These are phyloP conservation scores for Boletus patriciae DNA, from an alignment of 768 basidiomycete genomes.

Conservation along the genomic window DNA sequence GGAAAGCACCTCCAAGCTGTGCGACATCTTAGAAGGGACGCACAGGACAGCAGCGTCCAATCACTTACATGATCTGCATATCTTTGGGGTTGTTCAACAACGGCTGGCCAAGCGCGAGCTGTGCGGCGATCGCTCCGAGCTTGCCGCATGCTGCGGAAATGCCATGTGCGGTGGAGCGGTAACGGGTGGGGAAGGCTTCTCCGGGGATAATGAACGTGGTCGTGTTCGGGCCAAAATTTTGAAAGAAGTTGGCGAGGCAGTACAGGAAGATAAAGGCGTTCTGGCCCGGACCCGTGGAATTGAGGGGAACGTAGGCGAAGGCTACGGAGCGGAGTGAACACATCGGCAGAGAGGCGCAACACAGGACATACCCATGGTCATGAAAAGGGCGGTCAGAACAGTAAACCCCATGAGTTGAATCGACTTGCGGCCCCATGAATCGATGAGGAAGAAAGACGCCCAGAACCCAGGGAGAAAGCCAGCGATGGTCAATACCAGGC, in stretches of 20 bases:
- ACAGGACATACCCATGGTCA: conserved; percentile 58
- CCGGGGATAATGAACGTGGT: conserved; percentile 76
- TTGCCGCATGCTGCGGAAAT: conserved; percentile 74
- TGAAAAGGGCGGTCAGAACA: conserved; percentile 62
- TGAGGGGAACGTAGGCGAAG: conserved; percentile 63
- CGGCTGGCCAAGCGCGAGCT: conserved; percentile 68
- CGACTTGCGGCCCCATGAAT: conserved; percentile 69
- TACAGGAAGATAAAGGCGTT: conserved; percentile 44
- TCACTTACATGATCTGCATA: conserved; percentile 64
- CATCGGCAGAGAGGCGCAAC: background rate
- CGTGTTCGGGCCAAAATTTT: conserved; percentile 39
- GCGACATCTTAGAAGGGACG: background rate
- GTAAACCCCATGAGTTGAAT: conserved; percentile 77
- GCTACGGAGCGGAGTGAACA: conserved; percentile 36
- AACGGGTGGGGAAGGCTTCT: conserved; percentile 77
- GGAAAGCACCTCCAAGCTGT: conserved; percentile 72
- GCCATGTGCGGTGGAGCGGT: conserved; percentile 74
- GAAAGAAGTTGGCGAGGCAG: conserved; percentile 19
- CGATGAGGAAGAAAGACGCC: conserved; percentile 62
- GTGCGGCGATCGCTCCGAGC: conserved; percentile 72
- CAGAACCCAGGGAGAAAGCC: conserved; percentile 54
- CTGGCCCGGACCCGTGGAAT: conserved; percentile 49
- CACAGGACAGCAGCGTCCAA: background rate
- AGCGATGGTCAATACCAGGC: conserved; percentile 15
- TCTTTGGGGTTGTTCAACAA: conserved; percentile 54